A percentile compares a stretch with the other conserved stretches of the same genome.
phyloP scores from a whole-genome alignment of 2,329 filamentous ascomycete species.

The Fusarium solani-melongenae region DNA sequence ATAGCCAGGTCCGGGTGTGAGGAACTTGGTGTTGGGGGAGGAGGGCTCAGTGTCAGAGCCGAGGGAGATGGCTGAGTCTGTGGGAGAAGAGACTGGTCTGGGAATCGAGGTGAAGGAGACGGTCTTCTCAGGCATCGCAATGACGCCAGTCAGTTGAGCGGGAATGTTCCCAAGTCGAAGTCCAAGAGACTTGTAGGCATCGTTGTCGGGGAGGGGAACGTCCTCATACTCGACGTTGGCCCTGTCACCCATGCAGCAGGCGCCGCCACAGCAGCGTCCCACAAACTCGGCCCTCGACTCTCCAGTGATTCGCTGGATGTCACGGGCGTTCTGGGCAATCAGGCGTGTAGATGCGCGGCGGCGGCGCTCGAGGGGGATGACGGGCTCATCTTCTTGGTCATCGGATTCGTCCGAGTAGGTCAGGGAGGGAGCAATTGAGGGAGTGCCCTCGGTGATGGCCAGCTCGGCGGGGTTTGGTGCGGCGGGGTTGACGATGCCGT shows the following conservation, averaged over 20 bases:
- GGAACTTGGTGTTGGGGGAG: slow-evolving; percentile 24
- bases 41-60: slow-evolving; percentile 47
- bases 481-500: slow-evolving; percentile 52
- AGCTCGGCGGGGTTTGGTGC: slow-evolving; percentile 54
- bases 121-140: slow-evolving; percentile 79
- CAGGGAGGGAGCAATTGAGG: slow-evolving; percentile 69
- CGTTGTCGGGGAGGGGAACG: slow-evolving; percentile 77
- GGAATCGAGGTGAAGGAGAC: slow-evolving; percentile 74
- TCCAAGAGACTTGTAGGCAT: slow-evolving; percentile 82
- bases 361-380: slow-evolving; percentile 55
- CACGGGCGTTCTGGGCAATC: slow-evolving; percentile 71
- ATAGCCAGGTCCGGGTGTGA: slow-evolving; percentile 50
- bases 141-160: slow-evolving; percentile 76
- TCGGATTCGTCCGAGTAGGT: slow-evolving; percentile 73
- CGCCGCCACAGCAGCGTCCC: slow-evolving; percentile 72
- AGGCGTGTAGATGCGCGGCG: slow-evolving; percentile 77
- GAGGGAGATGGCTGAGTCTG: slow-evolving; percentile 62
- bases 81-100: slow-evolving; percentile 49
- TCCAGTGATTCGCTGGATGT: slow-evolving; percentile 72
- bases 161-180: slow-evolving; percentile 82
- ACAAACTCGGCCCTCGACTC: slow-evolving; percentile 72
- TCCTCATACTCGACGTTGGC: slow-evolving; percentile 63
- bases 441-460: slow-evolving; percentile 58
- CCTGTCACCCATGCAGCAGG: slow-evolving; percentile 68
- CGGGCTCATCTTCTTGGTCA: slow-evolving; percentile 63